Evolutionary conservation across 345 rosid species (phyloP).

Genomic region (Linum usitatissimum): DNA sequence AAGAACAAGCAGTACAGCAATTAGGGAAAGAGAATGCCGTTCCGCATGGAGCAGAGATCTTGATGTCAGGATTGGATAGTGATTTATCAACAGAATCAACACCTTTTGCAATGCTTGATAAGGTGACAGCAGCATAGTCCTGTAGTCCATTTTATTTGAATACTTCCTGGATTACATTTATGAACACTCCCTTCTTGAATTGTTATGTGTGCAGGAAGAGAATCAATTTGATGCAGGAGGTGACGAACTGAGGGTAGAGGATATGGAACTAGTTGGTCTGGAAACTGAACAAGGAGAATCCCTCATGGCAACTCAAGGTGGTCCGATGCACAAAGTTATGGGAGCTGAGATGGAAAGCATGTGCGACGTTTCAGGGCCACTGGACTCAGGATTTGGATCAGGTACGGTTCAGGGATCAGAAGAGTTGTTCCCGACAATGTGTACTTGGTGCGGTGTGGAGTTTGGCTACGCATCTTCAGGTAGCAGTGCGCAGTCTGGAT

Average conservation of each 20-base stretch:
- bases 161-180: slow-evolving; percentile 1
- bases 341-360: slow-evolving; percentile 22
- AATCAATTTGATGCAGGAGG: slow-evolving; percentile 19
- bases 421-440: slow-evolving; percentile 26
- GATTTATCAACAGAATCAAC: slow-evolving; percentile 12
- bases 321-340: slow-evolving; percentile 21
- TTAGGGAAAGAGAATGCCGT: slow-evolving; percentile 16
- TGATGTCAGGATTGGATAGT: slow-evolving; percentile 15
- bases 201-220: slow-evolving; percentile 30
- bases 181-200: not conserved
- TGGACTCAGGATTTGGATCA: slow-evolving; percentile 28
- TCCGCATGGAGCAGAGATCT: slow-evolving; percentile 13
- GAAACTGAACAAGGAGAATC: slow-evolving; percentile 26
- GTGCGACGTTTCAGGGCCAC: slow-evolving; percentile 20
- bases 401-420: slow-evolving; percentile 13
- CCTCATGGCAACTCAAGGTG: slow-evolving; percentile 22
- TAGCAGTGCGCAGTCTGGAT: slow-evolving; percentile 44
- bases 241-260: slow-evolving; percentile 43
- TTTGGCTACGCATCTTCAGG: slow-evolving; percentile 41
- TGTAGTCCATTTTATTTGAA: slow-evolving; percentile 3
- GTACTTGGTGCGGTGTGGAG: slow-evolving; percentile 61
- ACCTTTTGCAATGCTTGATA: slow-evolving; percentile 7
- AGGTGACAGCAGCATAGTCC: slow-evolving; percentile 19
- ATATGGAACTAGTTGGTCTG: slow-evolving; percentile 30
- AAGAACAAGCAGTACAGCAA: slow-evolving; percentile 9